phyloP scores from a whole-genome alignment of 2,329 filamentous ascomycete genomes.

The Aspergillus sp. region DNA sequence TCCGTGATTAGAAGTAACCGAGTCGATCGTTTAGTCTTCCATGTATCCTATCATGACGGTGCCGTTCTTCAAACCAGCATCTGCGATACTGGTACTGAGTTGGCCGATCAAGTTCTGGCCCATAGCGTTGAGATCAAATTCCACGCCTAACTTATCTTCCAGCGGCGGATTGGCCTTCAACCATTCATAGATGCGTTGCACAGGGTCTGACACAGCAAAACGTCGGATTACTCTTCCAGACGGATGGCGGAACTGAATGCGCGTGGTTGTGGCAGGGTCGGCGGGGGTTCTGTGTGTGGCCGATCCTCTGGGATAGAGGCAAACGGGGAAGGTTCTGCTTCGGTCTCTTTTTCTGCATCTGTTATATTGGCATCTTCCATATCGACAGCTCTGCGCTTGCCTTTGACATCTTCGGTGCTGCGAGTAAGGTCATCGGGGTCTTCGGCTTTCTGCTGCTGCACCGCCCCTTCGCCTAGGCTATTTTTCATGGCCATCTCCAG shows the following conservation, averaged over 20 bases:
- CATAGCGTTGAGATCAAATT: conserved; percentile 86
- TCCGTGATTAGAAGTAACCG: not conserved
- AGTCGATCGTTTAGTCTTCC: conserved; percentile 44
- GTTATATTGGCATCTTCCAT: conserved; percentile 32
- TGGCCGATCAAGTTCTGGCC: conserved; percentile 77
- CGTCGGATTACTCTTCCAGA: conserved; percentile 79
- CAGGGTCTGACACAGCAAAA: conserved; percentile 72
- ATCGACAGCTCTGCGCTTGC: conserved; percentile 46
- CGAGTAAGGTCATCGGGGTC: conserved; percentile 89
- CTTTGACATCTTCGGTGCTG: conserved; percentile 44
- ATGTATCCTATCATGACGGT: conserved; percentile 94
- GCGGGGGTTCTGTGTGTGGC: conserved; percentile 75
- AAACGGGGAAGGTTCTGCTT: conserved; percentile 49
- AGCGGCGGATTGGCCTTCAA: conserved; percentile 77
- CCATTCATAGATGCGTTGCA: conserved; percentile 90
- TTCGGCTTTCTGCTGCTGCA: conserved; percentile 50
- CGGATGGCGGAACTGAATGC: conserved; percentile 88
- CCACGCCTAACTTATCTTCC: conserved; percentile 69
- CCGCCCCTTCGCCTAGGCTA: conserved; percentile 61
- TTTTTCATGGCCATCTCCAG: conserved; percentile 88
- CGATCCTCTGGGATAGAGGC: conserved; percentile 64
- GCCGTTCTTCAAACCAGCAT: conserved; percentile 82
- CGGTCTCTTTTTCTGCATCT: conserved; percentile 32
- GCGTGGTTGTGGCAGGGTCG: conserved; percentile 67
- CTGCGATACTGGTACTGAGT: conserved; percentile 69